A percentile compares a stretch with the other conserved stretches of the same genome.
These are phyloP conservation scores for Avena atlantica DNA, from an alignment of 176 grass and related monocot genomes.

Conservation along the genomic window DNA sequence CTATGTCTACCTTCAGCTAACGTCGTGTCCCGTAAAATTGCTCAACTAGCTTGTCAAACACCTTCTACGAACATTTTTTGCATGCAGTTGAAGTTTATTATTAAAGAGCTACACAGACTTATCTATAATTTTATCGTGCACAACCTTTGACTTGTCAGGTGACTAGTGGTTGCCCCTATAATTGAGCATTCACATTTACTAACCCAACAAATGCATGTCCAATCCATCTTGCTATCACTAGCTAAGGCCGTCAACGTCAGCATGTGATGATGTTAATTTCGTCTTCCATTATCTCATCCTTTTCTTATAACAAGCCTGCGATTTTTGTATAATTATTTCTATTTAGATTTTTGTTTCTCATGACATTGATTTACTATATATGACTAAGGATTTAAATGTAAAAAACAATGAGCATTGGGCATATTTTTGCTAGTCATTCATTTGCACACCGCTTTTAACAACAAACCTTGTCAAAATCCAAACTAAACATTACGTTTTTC, in stretches of 20 bases:
- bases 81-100: neutral
- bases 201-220: neutral
- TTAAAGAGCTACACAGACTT: neutral
- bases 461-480: constrained; percentile 18
- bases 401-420: neutral
- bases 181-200: neutral
- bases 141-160: neutral
- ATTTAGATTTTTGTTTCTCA: neutral
- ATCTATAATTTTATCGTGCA: neutral
- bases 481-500: constrained; percentile 27
- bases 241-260: neutral
- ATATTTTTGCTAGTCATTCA: neutral
- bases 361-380: neutral
- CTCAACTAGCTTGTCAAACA: too few relatives aligned
- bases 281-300: neutral
- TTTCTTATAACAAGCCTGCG: neutral
- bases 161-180: neutral
- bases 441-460: constrained; percentile 28
- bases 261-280: neutral
- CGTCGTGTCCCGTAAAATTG: too few relatives aligned
- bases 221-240: neutral
- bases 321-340: neutral
- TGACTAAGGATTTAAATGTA: neutral
- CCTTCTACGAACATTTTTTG: too few relatives aligned
- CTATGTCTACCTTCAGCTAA: too few relatives aligned